phyloP scores from a whole-genome alignment of 1,284 basidiomycete genomes.

The Ustilago hordei region DNA sequence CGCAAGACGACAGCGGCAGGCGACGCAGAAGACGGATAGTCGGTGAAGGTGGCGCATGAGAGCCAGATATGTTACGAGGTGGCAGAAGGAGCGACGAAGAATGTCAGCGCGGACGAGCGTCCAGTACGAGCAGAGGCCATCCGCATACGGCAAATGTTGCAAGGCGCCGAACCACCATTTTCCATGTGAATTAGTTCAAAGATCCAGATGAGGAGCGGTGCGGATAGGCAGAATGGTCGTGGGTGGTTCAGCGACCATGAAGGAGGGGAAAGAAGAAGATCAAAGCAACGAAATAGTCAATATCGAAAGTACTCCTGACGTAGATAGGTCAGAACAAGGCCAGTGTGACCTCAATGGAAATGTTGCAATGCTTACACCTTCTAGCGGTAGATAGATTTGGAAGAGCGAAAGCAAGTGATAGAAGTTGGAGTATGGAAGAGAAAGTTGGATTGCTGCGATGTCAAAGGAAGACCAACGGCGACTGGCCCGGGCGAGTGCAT shows the following conservation, averaged over 20 bases:
- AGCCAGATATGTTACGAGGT: neutral
- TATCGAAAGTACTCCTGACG: neutral
- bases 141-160: neutral
- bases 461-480: neutral
- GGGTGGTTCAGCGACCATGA: neutral
- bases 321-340: neutral
- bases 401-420: neutral
- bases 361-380: slow-evolving; percentile 1
- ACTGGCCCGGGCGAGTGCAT: neutral
- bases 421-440: slow-evolving; percentile 8
- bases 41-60: neutral
- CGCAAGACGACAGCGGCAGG: neutral
- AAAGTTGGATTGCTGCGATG: neutral
- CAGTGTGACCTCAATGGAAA: neutral
- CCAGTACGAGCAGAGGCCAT: neutral
- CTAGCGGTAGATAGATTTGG: neutral
- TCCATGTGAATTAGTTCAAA: neutral
- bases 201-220: neutral
- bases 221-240: neutral
- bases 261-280: neutral
- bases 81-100: neutral
- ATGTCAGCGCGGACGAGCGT: neutral
- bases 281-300: neutral
- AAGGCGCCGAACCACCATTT: neutral
- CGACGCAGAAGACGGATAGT: neutral